Evolutionary conservation across 2,329 filamentous ascomycete genomes (phyloP), one percentile per base, ranked within the genome.

Genomic region (Sarocladium strictum): DNA sequence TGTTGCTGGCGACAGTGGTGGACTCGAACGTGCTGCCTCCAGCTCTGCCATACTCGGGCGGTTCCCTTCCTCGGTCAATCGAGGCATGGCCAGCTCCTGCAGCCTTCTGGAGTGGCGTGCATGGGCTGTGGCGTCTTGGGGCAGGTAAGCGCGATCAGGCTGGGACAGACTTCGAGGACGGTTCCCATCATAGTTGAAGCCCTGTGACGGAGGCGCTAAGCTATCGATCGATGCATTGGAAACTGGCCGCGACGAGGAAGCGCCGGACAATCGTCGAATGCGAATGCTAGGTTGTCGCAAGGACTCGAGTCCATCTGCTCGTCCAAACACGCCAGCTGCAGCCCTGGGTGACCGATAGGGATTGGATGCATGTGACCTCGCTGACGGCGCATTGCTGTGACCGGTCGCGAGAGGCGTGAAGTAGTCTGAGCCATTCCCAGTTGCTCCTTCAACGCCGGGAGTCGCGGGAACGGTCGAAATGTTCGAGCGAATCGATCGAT

Each of bases 31-130:
- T 12, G 50, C 47, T 2, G 66, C 41, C 0, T 64, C 67, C 27
- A 73, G 55, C 38, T 73, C 71, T 2, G 66, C 63, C 55, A 70
- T 60, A 14, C 63, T 70, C 2, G 71, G 71, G 0, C 71, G 63
- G 0, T 57, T 54, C 9, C 70, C 69, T 56, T 73, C 71, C 40
- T 73, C 71, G 0, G 71, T 73, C 45, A 73, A 59, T 37, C 71
- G 67, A 12, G 71, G 71, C 62, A 73, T 58, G 33, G 67, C 65
- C 4, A 62, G 51, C 51, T 69, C 68, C n/a, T 65, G 68, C 9
- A 62, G 57, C 26, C 65, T 59, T 35, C 67, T 58, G 21, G 66
- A 67, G 53, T 66, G 63, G 12, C 69, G 60, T 19, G 63, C 62
- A 5, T 62, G 35, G 12, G 56, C 55, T n/a, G 56, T 50, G 6